Evolutionary conservation across 2,329 filamentous ascomycete species (phyloP), one percentile per base, ranked within the genome.

Genomic region (Alternaria sp.): DNA sequence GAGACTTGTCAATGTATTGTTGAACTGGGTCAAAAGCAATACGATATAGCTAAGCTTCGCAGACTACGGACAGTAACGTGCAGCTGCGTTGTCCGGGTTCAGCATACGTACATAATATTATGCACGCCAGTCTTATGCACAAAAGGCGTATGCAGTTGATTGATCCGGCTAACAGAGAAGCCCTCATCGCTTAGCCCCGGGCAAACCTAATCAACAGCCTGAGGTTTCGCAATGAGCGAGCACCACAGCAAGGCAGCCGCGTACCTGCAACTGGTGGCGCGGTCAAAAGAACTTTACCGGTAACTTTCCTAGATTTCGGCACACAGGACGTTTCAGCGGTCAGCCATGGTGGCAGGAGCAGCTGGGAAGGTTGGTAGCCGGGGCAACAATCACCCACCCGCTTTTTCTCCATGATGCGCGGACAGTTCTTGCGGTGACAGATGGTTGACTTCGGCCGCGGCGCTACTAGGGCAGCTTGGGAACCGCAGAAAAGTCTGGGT

Each of bases 351-450:
- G 30, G 39, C 39, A 43, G 51, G 39, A 49, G 46, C 22, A 49
- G 18, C 16, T 36, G 46, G 18, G 22, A 36, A 49, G 22, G 32
- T 24, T 42, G 39, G 39, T 42, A 42, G 20, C 20, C 20, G 39
- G 51, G 51, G 51, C 51, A 53, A 53, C 39, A 43, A 53, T 53
- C 39, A 44, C 18, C 39, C 51, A 26, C 20, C 51, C 51, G 28
- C 39, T 43, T 53, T 44, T 42, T 53, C 51, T 44, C 51, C 51
- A 53, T 39, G 51, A 53, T 53, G 51, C 39, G 51, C 39, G 28
- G 16, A 39, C 39, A 28, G 39, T 36, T 36, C 14, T 49, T 32
- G 46, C 46, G 46, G 46, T 38, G 46, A 49, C 46, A 49, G 46
- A 22, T 49, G 46, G 30, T n/a, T 38, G 46, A 38, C 32, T 49